Evolutionary conservation across 2,329 filamentous ascomycete genomes (phyloP).

Genomic region (Herpotrichia juniperi): DNA sequence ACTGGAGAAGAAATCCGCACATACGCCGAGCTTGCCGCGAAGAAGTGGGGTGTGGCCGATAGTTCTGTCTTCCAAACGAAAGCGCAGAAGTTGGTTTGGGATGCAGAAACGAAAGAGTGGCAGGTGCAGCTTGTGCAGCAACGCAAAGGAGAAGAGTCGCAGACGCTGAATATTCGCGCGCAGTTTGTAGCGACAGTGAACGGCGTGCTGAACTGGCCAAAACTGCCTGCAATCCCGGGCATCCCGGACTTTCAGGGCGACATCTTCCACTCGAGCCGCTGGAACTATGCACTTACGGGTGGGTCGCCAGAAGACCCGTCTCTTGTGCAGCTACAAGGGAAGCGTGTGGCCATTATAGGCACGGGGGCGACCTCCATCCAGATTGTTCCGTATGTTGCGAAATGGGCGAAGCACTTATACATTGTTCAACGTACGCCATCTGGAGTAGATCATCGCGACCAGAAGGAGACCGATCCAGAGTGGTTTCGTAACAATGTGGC

Average conservation of each 20-base stretch:
- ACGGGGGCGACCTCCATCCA: conserved; percentile 42
- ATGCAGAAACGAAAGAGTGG: conserved; percentile 21
- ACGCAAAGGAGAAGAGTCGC: conserved; percentile 8
- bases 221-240: conserved; percentile 52
- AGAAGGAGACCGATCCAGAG: conserved; percentile 49
- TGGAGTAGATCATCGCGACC: conserved; percentile 38
- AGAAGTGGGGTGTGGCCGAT: conserved; percentile 48
- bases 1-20: conserved; percentile 53
- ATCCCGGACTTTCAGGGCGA: conserved; percentile 46
- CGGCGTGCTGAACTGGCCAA: conserved; percentile 49
- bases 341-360: conserved; percentile 42
- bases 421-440: conserved; percentile 63
- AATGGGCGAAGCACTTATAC: conserved; percentile 50
- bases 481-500: conserved; percentile 48
- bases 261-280: conserved; percentile 53
- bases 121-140: conserved; percentile 14
- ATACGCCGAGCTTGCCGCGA: conserved; percentile 45
- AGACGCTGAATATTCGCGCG: conserved; percentile 13
- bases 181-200: conserved; percentile 15
- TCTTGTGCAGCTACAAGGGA: conserved; percentile 40
- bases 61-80: conserved; percentile 36
- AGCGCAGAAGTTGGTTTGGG: conserved; percentile 22
- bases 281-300: conserved; percentile 52
- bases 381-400: conserved; percentile 48
- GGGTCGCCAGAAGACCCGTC: conserved; percentile 36